phyloP scores from a whole-genome alignment of 768 basidiomycete species.

The Astraeus odoratus region DNA sequence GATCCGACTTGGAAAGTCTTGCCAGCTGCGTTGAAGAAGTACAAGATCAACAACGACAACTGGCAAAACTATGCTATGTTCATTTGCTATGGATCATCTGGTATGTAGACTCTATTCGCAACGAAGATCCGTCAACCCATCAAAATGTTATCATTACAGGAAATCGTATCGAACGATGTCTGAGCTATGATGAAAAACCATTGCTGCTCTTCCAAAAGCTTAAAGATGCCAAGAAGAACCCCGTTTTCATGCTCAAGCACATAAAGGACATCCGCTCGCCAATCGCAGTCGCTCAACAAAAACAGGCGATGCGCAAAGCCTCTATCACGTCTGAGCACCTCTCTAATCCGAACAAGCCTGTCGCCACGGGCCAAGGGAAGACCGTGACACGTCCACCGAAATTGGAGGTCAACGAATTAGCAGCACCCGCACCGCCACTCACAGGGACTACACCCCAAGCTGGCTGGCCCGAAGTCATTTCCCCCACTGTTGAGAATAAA shows the following conservation, averaged over 20 bases:
- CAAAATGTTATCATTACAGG: slow-evolving; percentile 33
- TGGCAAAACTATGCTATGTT: slow-evolving; percentile 99
- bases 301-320: slow-evolving; percentile 85
- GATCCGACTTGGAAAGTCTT: slow-evolving; percentile 99
- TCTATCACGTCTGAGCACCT: slow-evolving; percentile 32
- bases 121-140: neutral
- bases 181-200: slow-evolving; percentile 97
- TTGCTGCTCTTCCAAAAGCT: slow-evolving; percentile 94
- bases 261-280: slow-evolving; percentile 93
- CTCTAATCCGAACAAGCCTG: slow-evolving; percentile 18
- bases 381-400: slow-evolving; percentile 52
- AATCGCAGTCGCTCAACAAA: slow-evolving; percentile 93
- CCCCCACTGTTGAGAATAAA: slow-evolving; percentile 47
- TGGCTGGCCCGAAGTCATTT: slow-evolving; percentile 71
- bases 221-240: slow-evolving; percentile 95
- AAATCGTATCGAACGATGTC: slow-evolving; percentile 83
- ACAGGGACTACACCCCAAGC: slow-evolving; percentile 61
- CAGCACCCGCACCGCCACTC: slow-evolving; percentile 42
- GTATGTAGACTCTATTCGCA: slow-evolving; percentile 37
- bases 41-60: slow-evolving; percentile 96
- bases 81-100: slow-evolving; percentile 92
- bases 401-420: slow-evolving; percentile 62
- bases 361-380: slow-evolving; percentile 25
- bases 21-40: slow-evolving; percentile 96
- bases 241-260: slow-evolving; percentile 98